Evolutionary conservation across 163 green algal genomes (phyloP), one percentile per base, ranked within the genome.

Genomic region (Trebouxiophyceae sp.): DNA sequence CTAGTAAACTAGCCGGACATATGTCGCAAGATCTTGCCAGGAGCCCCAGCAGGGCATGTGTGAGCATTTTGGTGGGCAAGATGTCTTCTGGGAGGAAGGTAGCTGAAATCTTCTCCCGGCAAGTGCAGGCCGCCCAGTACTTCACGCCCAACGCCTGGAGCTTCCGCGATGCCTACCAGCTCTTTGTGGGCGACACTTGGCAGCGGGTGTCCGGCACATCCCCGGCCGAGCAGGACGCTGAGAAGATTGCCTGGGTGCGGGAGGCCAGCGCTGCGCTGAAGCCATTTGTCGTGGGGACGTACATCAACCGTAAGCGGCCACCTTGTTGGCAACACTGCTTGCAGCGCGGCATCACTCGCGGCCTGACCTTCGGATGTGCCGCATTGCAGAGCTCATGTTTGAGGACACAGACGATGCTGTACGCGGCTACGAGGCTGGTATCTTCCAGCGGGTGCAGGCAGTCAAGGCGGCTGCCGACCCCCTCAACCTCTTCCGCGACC

Each of bases 141-240:
- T 63, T 63, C 57, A 63, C 7, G 3, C 57, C 57, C n/a, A 47
- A 46, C n/a, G 57, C 57, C 22, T 63, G 30, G 30, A 63, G 57
- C 57, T 63, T 63, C 31, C 30, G 30, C 26, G 57, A 47, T 20
- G 26, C 20, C 12, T 63, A 50, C 5, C 33, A 63, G 26, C 1
- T 63, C 4, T 63, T 63, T 46, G 30, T 63, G 30, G 57, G 57
- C 45, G 57, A 63, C 31, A 63, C 57, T 1, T 63, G 57, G 57
- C 23, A 63, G 39, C 39, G 39, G 39, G 19, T 16, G 19, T 12
- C 12, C 39, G 19, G 39, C 39, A 16, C 12, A 50, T 50, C 39
- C 28, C 26, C 33, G 5, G 26, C 57, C 2, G 57, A 28, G 46
- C 8, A 63, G 2, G 57, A 63, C 33, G 3, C 31, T 16, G 5